phyloP scores from a whole-genome alignment of 208 protist species.

The Leptomonas pyrrhocoris region DNA sequence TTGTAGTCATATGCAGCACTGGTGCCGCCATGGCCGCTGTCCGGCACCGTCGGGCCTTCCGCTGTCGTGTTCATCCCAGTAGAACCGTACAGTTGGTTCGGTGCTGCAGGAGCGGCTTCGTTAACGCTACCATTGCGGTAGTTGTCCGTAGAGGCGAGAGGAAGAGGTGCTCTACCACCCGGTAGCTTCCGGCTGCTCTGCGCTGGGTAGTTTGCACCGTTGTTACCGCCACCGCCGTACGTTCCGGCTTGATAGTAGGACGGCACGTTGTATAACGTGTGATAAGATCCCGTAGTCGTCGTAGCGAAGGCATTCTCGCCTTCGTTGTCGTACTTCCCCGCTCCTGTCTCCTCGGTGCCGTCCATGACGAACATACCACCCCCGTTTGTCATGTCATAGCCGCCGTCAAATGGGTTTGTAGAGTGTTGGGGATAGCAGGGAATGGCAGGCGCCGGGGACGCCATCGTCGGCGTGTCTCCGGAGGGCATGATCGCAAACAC shows the following conservation, averaged over 20 bases:
- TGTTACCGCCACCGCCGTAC: conserved; percentile 1
- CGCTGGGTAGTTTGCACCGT: background rate
- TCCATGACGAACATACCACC: conserved; percentile 16
- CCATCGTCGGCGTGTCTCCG: background rate
- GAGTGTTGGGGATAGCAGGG: background rate
- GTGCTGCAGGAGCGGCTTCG: background rate
- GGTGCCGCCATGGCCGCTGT: background rate
- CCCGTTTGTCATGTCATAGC: background rate
- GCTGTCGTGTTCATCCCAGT: background rate
- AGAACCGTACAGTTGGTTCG: background rate
- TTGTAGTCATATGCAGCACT: conserved; percentile 1
- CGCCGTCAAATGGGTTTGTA: background rate
- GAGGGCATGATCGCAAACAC: background rate
- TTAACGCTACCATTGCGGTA: background rate
- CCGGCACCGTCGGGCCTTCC: background rate
- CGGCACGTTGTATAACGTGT: conserved; percentile 7
- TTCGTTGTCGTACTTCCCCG: background rate
- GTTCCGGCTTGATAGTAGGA: conserved; percentile 20
- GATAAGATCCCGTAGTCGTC: background rate
- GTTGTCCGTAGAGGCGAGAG: background rate
- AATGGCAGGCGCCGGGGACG: background rate
- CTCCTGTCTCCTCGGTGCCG: background rate
- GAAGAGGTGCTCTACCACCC: too few relatives aligned
- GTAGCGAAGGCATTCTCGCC: background rate
- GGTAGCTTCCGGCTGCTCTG: conserved; percentile 2